Conservation (phyloP, 2,329 filamentous ascomycete genomes). For the Aspergillus sp. region DNA sequence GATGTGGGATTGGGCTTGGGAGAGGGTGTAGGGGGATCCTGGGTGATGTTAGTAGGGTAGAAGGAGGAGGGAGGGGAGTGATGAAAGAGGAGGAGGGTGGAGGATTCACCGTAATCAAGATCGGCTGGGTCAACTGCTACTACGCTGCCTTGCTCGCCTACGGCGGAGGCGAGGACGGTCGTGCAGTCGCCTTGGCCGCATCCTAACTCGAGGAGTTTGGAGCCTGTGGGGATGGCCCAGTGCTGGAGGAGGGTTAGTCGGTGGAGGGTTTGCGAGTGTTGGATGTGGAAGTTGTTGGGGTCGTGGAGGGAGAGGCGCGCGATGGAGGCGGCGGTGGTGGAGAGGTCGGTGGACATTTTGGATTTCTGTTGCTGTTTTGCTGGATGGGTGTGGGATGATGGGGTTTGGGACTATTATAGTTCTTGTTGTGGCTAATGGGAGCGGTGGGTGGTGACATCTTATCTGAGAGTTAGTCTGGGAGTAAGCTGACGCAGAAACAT, state of each 20-base stretch:
- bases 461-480: too few relatives aligned
- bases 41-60: not conserved
- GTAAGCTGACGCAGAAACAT: too few relatives aligned
- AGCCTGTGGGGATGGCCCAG: slow-evolving; percentile 15
- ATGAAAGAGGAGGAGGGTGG: too few relatives aligned
- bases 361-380: not conserved
- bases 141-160: slow-evolving; percentile 49
- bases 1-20: slow-evolving; percentile 18
- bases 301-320: slow-evolving; percentile 17
- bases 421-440: too few relatives aligned
- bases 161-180: slow-evolving; percentile 53
- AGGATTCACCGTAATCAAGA: slow-evolving; percentile 49
- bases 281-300: slow-evolving; percentile 16
- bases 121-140: slow-evolving; percentile 57
- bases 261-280: slow-evolving; percentile 16
- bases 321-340: slow-evolving; percentile 14
- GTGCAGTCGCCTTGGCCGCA: slow-evolving; percentile 64
- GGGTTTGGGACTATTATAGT: too few relatives aligned
- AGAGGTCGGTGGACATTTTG: slow-evolving; percentile 14
- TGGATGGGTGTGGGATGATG: too few relatives aligned
- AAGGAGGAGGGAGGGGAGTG: too few relatives aligned
- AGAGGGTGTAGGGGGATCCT: slow-evolving; percentile 20
- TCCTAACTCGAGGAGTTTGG: slow-evolving; percentile 58
- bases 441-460: too few relatives aligned
- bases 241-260: slow-evolving; percentile 13